Percentiles rank a stretch among this genome's conserved stretches.
These are phyloP conservation scores for Fragosphaeria purpurea DNA, from an alignment of 2,329 filamentous ascomycete genomes.

Conservation along the genomic window DNA sequence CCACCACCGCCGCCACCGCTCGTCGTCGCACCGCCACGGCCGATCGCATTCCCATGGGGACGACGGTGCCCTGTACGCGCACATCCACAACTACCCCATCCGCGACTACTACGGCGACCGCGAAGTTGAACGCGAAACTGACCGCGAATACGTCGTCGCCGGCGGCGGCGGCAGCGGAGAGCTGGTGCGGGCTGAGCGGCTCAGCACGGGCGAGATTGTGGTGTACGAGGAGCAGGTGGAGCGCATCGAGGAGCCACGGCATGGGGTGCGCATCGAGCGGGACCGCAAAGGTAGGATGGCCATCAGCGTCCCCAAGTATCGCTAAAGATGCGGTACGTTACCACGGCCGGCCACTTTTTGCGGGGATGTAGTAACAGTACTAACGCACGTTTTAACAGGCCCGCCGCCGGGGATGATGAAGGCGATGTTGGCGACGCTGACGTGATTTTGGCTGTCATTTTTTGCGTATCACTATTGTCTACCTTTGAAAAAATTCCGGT, in stretches of 20 bases:
- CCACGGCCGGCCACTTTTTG: slow-evolving; percentile 4
- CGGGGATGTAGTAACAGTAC: background rate
- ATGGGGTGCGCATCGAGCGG: slow-evolving; percentile 64
- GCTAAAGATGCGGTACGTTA: slow-evolving; percentile 38
- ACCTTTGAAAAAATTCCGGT: too few relatives aligned
- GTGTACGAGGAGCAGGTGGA: slow-evolving; percentile 53
- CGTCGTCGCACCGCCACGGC: slow-evolving; percentile 13
- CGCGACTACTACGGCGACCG: slow-evolving; percentile 40
- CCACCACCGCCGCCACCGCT: background rate
- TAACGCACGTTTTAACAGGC: slow-evolving; percentile 1
- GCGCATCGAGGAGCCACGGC: slow-evolving; percentile 41
- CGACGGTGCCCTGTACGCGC: slow-evolving; percentile 51
- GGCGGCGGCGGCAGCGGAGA: slow-evolving; percentile 36
- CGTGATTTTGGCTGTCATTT: slow-evolving; percentile 2
- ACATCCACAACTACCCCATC: slow-evolving; percentile 60
- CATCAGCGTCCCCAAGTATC: slow-evolving; percentile 67
- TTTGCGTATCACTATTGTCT: too few relatives aligned
- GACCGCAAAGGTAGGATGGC: slow-evolving; percentile 95
- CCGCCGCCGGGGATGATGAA: slow-evolving; percentile 10
- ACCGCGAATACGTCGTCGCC: slow-evolving; percentile 60
- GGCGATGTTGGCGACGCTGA: slow-evolving; percentile 14
- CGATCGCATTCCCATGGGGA: slow-evolving; percentile 31
- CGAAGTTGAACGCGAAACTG: slow-evolving; percentile 35
- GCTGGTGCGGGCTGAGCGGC: slow-evolving; percentile 45
- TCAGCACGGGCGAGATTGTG: slow-evolving; percentile 52